Base-by-base conservation (phyloP, 2,329 filamentous ascomycete genomes). In the Leptographium galeiforme region DNA sequence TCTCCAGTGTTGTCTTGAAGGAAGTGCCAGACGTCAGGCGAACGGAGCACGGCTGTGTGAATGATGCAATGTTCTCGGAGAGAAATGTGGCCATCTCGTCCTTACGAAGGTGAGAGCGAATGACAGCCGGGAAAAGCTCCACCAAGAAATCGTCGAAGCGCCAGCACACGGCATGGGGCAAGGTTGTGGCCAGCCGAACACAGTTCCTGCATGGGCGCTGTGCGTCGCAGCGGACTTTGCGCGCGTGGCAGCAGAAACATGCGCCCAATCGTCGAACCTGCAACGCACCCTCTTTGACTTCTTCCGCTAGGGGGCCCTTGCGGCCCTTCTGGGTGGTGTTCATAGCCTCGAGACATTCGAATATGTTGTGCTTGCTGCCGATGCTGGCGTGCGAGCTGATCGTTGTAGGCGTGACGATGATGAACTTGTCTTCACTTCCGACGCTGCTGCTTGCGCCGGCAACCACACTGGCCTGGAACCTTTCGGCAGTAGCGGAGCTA, bases 221-320 rank as follows among this genome's bases (percentile, higher is more conserved):
- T 57, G 72, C 72, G 61, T 78, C 75, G 57, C 77, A 80, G 62
- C 74, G 76, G 52, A 81, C 77, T 62, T 81, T 81, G 58, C 77
- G 74, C 54, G 72, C 74, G 60, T 77, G 76, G 60, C 77, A 81
- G 65, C 75, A 78, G 66, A 80, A 80, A 61, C 77, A 81, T 11
- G 77, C 77, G 7, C 77, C 77, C 6, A 70, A 63, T 36, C 76
- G 70, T 16, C 77, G 71, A 12, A 81, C 75, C 53, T 76, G 70
- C 2, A 79, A 67, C 1, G 77, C 77, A 47, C 69, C 74, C 62
- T 77, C 69, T 61, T 78, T 78, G 34, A 71, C 75, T n/a, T 74
- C 71, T 48, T 73, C 68, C 32, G 75, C 73, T 40, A 80, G 63
- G 1, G 77, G 76, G 0, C 77, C 77, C 60, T 80, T 80, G 51